Evolutionary conservation across 306 rosid genomes (phyloP).

Genomic region (Trifolium dubium): DNA sequence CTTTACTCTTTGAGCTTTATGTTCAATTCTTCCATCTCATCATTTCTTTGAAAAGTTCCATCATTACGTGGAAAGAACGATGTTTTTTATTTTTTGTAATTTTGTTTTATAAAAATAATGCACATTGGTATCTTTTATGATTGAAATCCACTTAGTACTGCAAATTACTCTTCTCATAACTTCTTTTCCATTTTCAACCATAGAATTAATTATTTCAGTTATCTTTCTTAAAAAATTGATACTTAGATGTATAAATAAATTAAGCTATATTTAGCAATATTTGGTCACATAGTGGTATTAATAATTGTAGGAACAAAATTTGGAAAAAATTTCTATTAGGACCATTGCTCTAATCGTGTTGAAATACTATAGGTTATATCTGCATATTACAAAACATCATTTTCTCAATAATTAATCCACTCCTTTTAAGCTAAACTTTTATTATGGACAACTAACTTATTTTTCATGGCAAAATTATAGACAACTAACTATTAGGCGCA

Average conservation of each 20-base stretch:
- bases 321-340: conserved; percentile 45
- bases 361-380: conserved; percentile 35
- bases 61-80: conserved; percentile 51
- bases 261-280: conserved; percentile 29
- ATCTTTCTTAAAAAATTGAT: conserved; percentile 37
- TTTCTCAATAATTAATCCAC: conserved; percentile 44
- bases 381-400: conserved; percentile 43
- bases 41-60: conserved; percentile 54
- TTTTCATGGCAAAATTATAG: conserved; percentile 21
- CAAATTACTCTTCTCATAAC: conserved; percentile 21
- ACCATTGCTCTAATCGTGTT: conserved; percentile 23
- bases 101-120: conserved; percentile 24
- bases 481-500: conserved; percentile 57
- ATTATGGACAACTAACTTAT: conserved; percentile 47
- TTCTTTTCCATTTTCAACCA: conserved; percentile 34
- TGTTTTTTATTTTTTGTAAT: background rate
- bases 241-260: background rate
- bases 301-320: conserved; percentile 20
- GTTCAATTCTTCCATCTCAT: conserved; percentile 44
- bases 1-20: conserved; percentile 46
- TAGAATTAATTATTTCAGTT: conserved; percentile 19
- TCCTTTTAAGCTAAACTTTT: conserved; percentile 46
- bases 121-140: conserved; percentile 28
- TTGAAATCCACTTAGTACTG: conserved; percentile 26
- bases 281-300: conserved; percentile 44